Conservation (phyloP, 2,329 filamentous ascomycete species). For the Paecilomyces fulvus region DNA sequence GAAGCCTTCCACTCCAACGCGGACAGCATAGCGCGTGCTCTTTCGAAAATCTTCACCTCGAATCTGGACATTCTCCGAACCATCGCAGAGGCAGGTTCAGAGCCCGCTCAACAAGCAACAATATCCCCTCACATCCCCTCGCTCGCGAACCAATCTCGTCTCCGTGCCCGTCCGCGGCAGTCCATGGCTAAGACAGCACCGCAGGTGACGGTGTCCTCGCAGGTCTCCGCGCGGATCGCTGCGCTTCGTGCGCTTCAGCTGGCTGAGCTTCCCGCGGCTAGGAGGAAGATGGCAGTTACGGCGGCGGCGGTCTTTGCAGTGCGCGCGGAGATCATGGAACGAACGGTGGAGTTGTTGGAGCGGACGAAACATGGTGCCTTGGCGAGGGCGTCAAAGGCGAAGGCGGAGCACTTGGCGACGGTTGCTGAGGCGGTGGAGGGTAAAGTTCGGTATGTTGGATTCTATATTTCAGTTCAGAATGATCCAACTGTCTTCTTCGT, state of each 20-base stretch:
- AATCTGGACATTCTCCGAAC: conserved; percentile 19
- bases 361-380: conserved; percentile 30
- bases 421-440: conserved; percentile 31
- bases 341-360: conserved; percentile 31
- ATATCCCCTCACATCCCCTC: conserved; percentile 7
- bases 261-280: conserved; percentile 23
- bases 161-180: conserved; percentile 6
- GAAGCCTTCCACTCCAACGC: conserved; percentile 25
- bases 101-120: conserved; percentile 1
- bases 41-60: conserved; percentile 19
- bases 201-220: conserved; percentile 13
- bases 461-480: conserved; percentile 2
- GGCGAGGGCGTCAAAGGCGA: conserved; percentile 27
- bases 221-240: conserved; percentile 18
- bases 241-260: conserved; percentile 23
- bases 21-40: conserved; percentile 13
- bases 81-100: conserved; percentile 13
- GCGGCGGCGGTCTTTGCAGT: conserved; percentile 25
- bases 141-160: conserved; percentile 7
- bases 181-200: conserved; percentile 3
- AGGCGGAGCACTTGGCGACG: conserved; percentile 30
- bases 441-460: conserved; percentile 25
- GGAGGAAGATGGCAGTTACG: conserved; percentile 25
- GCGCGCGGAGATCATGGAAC: conserved; percentile 26
- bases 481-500: neutral